Percentiles rank a stretch among this genome's conserved stretches.
Conservation (phyloP, 2,329 filamentous ascomycete genomes). For the Exophiala alcalophila region DNA sequence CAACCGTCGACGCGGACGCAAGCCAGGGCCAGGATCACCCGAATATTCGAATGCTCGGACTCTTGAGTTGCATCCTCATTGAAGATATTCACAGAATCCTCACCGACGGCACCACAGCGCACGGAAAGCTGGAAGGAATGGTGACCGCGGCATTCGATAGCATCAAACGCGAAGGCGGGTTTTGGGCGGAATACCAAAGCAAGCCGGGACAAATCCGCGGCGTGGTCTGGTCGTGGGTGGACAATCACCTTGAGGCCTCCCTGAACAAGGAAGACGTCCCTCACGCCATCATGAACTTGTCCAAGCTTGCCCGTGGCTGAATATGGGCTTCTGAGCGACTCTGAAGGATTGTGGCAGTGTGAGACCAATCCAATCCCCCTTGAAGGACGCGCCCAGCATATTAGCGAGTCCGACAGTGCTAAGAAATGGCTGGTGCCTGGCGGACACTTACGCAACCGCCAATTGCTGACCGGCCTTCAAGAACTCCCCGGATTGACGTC, state of each 20-base stretch:
- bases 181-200: slow-evolving; percentile 14
- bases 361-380: too few species aligned
- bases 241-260: slow-evolving; percentile 6
- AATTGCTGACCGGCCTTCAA: too few species aligned
- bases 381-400: too few species aligned
- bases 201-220: background rate
- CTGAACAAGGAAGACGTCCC: slow-evolving; percentile 14
- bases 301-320: too few species aligned
- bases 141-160: slow-evolving; percentile 2
- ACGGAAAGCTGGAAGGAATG: slow-evolving; percentile 12
- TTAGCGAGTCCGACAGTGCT: too few species aligned
- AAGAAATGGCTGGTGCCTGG: slow-evolving; percentile 20
- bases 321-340: too few species aligned
- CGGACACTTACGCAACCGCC: too few species aligned
- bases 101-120: slow-evolving; percentile 1
- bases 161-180: background rate
- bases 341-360: slow-evolving; percentile 1
- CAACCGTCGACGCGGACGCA: background rate
- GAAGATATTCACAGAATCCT: slow-evolving; percentile 11
- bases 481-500: too few species aligned
- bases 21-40: background rate
- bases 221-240: slow-evolving; percentile 15
- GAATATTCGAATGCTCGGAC: slow-evolving; percentile 5
- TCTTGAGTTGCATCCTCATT: slow-evolving; percentile 13
- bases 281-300: slow-evolving; percentile 5